Evolutionary conservation across 1,284 basidiomycete genomes (phyloP), one percentile per base, ranked within the genome.

Genomic region (Pseudozyma tsukubaensis): DNA sequence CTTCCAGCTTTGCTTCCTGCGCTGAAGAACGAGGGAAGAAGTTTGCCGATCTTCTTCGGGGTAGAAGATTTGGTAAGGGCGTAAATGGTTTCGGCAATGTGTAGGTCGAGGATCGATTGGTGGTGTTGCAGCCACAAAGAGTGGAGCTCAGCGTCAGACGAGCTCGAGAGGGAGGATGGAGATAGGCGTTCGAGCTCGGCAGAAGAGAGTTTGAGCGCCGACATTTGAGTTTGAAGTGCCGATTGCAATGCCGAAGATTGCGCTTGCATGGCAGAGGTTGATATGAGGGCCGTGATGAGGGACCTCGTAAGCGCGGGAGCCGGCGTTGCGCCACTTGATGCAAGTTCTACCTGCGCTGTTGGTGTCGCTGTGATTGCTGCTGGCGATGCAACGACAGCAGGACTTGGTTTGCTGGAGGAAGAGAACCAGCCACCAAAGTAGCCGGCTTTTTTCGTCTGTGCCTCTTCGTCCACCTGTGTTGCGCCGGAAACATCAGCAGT

Each of bases 71-170:
- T 16, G 42, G 56, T 49, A n/a, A 83, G 62, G 5, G 74, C 81
- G 35, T 64, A 79, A 18, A 80, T 56, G 1, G 81, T 83, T 45
- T 83, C 80, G 24, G 79, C 81, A 1, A 82, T 48, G 44, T 83
- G 79, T 39, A 81, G 55, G 32, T 64, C 53, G 4, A 77, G 37
- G 44, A 81, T 58, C 4, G 66, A 70, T n/a, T 77, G 65, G 49
- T 73, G 64, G 37, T 80, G 75, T 14, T 36, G 21, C 11, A 78
- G 40, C 81, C 79, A 82, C 3, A 76, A 39, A 19, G 18, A 39
- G 36, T 83, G 79, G 29, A 83, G 53, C 16, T 47, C 34, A 0
- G 54, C 59, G n/a, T 2, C 21, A n/a, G 42, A 9, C 10, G 45
- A 51, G 34, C 24, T 40, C 13, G 54, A 16, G 13, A 49, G 13